Evolutionary conservation across 1,284 basidiomycete genomes (phyloP).

Genomic region (Trametes pubescens): DNA sequence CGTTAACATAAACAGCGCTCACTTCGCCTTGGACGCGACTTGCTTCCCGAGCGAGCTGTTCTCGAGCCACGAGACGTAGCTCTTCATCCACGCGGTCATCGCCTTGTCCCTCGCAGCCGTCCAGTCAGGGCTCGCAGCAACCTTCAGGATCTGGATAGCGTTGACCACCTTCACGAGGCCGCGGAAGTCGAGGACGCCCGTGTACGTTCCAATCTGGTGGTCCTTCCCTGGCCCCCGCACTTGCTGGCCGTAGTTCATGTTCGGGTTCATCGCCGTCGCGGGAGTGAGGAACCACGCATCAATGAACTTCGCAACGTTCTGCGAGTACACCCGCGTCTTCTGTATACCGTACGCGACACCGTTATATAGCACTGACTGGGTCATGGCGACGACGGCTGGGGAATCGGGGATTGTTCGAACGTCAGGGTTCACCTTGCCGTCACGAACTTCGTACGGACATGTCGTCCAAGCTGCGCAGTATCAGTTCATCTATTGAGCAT

Average conservation of each 20-base stretch:
- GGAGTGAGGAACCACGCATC: constrained; percentile 67
- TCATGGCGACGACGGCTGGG: constrained; percentile 58
- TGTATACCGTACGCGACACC: constrained; percentile 62
- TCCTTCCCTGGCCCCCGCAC: constrained; percentile 62
- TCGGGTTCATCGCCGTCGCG: constrained; percentile 70
- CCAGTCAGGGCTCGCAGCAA: constrained; percentile 60
- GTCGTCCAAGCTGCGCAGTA: constrained; percentile 60
- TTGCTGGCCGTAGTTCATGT: constrained; percentile 73
- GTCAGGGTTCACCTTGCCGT: constrained; percentile 78
- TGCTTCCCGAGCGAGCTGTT: constrained; percentile 57
- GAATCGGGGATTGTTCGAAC: constrained; percentile 62
- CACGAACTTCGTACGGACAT: constrained; percentile 65
- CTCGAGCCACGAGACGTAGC: constrained; percentile 66
- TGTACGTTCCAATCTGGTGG: constrained; percentile 60
- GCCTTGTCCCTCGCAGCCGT: constrained; percentile 58
- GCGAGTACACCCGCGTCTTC: constrained; percentile 47
- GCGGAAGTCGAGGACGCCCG: constrained; percentile 71
- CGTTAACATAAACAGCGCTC: constrained; percentile 26
- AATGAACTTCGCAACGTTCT: constrained; percentile 56
- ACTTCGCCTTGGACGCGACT: constrained; percentile 64
- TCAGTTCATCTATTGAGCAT: constrained; percentile 4
- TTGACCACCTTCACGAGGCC: constrained; percentile 68
- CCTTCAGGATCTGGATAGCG: constrained; percentile 63
- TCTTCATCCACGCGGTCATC: constrained; percentile 57
- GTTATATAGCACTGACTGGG: constrained; percentile 71